Conservation (phyloP, 2,329 filamentous ascomycete species). For the Colletotrichum magnum region DNA sequence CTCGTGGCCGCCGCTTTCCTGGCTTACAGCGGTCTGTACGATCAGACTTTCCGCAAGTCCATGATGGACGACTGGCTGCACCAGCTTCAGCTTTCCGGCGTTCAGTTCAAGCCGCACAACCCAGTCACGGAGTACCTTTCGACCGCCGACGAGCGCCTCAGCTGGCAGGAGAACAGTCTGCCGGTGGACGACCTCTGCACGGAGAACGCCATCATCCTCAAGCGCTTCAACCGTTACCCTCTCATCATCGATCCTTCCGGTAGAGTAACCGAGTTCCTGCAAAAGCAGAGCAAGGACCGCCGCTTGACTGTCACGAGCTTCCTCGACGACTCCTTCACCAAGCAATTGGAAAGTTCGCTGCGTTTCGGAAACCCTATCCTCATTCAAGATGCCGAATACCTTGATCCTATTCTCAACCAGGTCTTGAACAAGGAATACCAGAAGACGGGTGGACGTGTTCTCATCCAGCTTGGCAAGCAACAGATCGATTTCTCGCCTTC, state of each 20-base stretch:
- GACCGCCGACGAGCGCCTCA: constrained; percentile 92
- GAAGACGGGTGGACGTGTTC: constrained; percentile 95
- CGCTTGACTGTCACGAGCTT: constrained; percentile 98
- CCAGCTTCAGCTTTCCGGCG: constrained; percentile 92
- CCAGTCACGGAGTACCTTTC: constrained; percentile 97
- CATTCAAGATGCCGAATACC: constrained; percentile 97
- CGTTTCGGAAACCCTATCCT: constrained; percentile 98
- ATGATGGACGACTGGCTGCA: constrained; percentile 99
- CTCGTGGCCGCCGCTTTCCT: constrained; percentile 97
- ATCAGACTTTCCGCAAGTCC: constrained; percentile 96
- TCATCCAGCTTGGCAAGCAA: constrained; percentile 98
- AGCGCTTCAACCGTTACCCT: constrained; percentile 98
- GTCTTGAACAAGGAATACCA: constrained; percentile 99
- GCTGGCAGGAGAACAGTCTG: constrained; percentile 94
- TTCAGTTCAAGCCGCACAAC: constrained; percentile 93
- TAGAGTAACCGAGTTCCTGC: constrained; percentile 92
- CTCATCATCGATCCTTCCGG: constrained; percentile 98
- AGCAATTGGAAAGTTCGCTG: constrained; percentile 95
- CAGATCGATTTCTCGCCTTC: constrained; percentile 99
- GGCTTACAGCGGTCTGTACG: constrained; percentile 96
- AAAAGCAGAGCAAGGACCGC: constrained; percentile 93
- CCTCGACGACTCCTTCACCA: constrained; percentile 97
- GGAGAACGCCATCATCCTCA: constrained; percentile 96
- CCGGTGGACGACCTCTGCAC: constrained; percentile 98
- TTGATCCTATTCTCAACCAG: constrained; percentile 97